Percentiles rank a stretch among this genome's conserved stretches.
phyloP scores from a whole-genome alignment of 208 protist genomes.

The Acanthamoeba lenticulata region DNA sequence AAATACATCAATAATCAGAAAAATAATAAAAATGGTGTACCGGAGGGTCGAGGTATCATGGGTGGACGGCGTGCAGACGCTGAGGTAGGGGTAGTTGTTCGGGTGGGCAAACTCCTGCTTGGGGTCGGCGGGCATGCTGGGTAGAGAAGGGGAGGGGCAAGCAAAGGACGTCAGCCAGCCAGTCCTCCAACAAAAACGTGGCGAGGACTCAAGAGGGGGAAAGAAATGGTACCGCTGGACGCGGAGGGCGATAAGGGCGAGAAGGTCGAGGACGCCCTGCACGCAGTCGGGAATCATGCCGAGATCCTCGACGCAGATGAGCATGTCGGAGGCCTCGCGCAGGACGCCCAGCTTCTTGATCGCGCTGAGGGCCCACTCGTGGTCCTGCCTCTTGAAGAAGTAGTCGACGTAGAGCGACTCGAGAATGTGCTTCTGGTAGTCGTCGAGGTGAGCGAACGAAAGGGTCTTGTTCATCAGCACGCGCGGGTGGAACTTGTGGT shows the following conservation, averaged over 20 bases:
- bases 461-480: slow-evolving; percentile 80
- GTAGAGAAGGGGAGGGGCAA: background rate
- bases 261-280: slow-evolving; percentile 76
- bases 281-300: slow-evolving; percentile 86
- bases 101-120: slow-evolving; percentile 74
- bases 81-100: slow-evolving; percentile 73
- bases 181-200: background rate
- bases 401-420: slow-evolving; percentile 81
- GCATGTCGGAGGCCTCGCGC: slow-evolving; percentile 81
- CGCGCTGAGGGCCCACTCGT: slow-evolving; percentile 56
- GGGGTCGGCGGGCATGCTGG: slow-evolving; percentile 81
- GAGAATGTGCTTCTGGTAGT: slow-evolving; percentile 70
- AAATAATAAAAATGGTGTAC: slow-evolving; percentile 6
- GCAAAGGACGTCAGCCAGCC: background rate
- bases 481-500: slow-evolving; percentile 78
- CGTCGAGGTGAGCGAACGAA: slow-evolving; percentile 75
- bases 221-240: slow-evolving; percentile 79
- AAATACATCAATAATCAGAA: background rate
- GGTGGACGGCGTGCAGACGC: slow-evolving; percentile 75
- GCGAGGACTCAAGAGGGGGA: background rate
- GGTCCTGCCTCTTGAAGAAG: slow-evolving; percentile 76
- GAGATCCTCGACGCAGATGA: slow-evolving; percentile 90
- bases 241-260: slow-evolving; percentile 85
- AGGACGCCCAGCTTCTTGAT: slow-evolving; percentile 65
- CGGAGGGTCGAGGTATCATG: slow-evolving; percentile 77